phyloP scores from a whole-genome alignment of 2,329 filamentous ascomycete genomes.

The Incumbomyces lentus region DNA sequence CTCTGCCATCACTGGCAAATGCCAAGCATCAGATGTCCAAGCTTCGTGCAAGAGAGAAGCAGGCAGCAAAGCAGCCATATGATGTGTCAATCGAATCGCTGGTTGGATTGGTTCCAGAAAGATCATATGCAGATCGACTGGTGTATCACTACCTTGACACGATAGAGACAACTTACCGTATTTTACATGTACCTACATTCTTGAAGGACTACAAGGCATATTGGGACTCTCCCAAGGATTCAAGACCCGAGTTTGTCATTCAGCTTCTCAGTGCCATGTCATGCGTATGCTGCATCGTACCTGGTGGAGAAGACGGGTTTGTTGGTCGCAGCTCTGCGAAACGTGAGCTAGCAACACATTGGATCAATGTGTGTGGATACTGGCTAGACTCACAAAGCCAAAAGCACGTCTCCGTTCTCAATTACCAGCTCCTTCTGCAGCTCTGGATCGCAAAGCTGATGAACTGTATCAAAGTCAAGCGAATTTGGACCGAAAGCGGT shows the following conservation, averaged over 20 bases:
- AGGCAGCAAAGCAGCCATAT: conserved; percentile 6
- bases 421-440: conserved; percentile 42
- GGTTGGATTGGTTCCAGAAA: conserved; percentile 16
- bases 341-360: conserved; percentile 14
- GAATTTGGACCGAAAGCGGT: conserved; percentile 40
- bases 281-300: conserved; percentile 11
- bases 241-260: conserved; percentile 14
- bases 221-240: conserved; percentile 30
- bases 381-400: conserved; percentile 32
- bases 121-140: conserved; percentile 12
- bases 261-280: conserved; percentile 18
- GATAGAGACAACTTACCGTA: conserved; percentile 47
- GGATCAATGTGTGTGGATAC: conserved; percentile 18
- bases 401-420: conserved; percentile 39
- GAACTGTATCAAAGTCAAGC: conserved; percentile 41
- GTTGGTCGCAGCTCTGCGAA: conserved; percentile 13
- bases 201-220: conserved; percentile 44
- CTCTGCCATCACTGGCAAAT: conserved; percentile 13
- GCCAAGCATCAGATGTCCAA: conserved; percentile 9
- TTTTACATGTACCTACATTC: conserved; percentile 51
- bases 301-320: conserved; percentile 10
- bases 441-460: conserved; percentile 37
- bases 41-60: conserved; percentile 10
- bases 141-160: conserved; percentile 34
- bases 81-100: conserved; percentile 11